phyloP scores from a whole-genome alignment of 495 filamentous ascomycete species.

The Tirmania nivea region DNA sequence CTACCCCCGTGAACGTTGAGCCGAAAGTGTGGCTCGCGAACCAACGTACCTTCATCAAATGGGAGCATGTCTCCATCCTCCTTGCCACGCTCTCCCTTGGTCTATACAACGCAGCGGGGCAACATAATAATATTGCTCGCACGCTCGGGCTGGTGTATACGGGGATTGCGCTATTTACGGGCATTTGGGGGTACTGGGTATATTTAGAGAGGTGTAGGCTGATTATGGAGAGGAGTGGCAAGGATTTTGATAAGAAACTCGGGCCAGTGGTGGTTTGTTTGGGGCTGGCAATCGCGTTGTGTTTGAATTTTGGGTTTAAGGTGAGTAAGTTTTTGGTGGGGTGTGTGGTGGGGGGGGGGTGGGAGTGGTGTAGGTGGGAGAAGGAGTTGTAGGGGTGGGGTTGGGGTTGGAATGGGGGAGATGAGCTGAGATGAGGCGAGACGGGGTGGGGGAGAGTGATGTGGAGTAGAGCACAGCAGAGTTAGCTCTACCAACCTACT shows the following conservation, averaged over 20 bases:
- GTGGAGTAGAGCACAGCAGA: too few species aligned
- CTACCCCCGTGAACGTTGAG: conserved; percentile 73
- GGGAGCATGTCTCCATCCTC: conserved; percentile 80
- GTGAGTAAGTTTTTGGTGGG: background rate
- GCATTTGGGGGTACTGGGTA: conserved; percentile 70
- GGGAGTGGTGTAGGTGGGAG: background rate
- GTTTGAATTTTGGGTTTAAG: conserved; percentile 46
- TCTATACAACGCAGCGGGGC: conserved; percentile 67
- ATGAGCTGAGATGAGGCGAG: background rate
- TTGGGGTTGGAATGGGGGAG: background rate
- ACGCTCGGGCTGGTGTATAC: conserved; percentile 63
- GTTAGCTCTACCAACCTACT: too few species aligned
- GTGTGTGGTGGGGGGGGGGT: background rate
- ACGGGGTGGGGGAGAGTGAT: too few species aligned
- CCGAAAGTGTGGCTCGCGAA: conserved; percentile 98
- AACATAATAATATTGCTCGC: conserved; percentile 46
- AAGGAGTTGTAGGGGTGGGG: background rate
- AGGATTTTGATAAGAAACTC: conserved; percentile 70
- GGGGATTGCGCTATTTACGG: conserved; percentile 57
- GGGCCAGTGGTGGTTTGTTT: conserved; percentile 69
- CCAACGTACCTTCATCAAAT: conserved; percentile 91
- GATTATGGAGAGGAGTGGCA: conserved; percentile 65
- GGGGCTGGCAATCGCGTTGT: conserved; percentile 54
- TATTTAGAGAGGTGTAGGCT: conserved; percentile 51
- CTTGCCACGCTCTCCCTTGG: conserved; percentile 63